phyloP scores from a whole-genome alignment of 2,329 filamentous ascomycete genomes.

The Fonsecaea erecta region DNA sequence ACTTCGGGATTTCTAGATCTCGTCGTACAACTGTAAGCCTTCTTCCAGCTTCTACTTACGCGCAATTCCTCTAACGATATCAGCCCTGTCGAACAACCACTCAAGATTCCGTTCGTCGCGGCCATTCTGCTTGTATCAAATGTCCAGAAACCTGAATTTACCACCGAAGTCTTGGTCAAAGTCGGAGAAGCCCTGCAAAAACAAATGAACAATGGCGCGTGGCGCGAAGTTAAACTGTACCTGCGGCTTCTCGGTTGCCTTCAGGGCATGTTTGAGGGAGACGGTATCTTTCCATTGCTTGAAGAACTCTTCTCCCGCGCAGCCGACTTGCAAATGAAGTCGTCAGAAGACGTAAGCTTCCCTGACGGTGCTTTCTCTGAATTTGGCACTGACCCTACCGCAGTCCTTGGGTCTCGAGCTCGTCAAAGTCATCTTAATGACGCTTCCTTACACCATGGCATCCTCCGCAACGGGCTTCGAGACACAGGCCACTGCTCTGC shows the following conservation, averaged over 20 bases:
- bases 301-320: conserved; percentile 90
- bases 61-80: conserved; percentile 15
- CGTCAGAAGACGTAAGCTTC: conserved; percentile 83
- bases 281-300: conserved; percentile 82
- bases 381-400: conserved; percentile 34
- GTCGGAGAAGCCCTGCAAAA: conserved; percentile 67
- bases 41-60: not conserved
- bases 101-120: conserved; percentile 96
- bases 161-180: conserved; percentile 70
- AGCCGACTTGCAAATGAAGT: conserved; percentile 90
- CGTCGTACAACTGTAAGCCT: conserved; percentile 69
- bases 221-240: conserved; percentile 88
- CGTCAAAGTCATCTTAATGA: conserved; percentile 94
- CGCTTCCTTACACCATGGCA: conserved; percentile 86
- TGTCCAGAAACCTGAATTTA: conserved; percentile 74
- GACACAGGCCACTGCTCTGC: conserved; percentile 74
- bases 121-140: conserved; percentile 82
- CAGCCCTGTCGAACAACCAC: conserved; percentile 81
- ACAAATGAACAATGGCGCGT: conserved; percentile 73
- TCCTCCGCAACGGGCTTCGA: conserved; percentile 66
- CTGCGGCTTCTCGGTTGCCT: conserved; percentile 88
- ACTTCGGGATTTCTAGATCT: conserved; percentile 74
- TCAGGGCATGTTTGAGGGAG: conserved; percentile 77
- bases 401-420: conserved; percentile 74
- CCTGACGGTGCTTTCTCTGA: not conserved